phyloP scores from a whole-genome alignment of 495 filamentous ascomycete genomes.

The Glarea lozoyensis region DNA sequence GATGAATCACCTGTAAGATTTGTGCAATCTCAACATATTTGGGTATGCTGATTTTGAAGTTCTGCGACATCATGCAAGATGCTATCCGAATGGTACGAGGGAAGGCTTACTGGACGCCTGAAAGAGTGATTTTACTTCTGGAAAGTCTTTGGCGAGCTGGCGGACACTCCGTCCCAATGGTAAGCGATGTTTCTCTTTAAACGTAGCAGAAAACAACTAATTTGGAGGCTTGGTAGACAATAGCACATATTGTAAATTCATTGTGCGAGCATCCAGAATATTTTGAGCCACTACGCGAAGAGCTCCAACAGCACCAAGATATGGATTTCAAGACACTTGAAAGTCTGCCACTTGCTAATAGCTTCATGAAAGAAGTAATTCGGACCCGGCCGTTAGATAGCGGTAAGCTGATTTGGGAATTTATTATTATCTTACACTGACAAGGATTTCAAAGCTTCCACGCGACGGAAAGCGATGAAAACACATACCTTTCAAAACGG shows the following conservation, averaged over 20 bases:
- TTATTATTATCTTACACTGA: neutral
- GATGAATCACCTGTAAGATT: neutral
- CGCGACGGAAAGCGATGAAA: neutral
- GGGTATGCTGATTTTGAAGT: neutral
- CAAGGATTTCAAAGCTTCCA: neutral
- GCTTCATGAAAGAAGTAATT: neutral
- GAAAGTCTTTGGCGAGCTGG: conserved; percentile 1
- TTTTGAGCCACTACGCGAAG: neutral
- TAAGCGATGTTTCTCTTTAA: neutral
- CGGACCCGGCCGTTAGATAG: neutral
- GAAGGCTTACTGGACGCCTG: neutral
- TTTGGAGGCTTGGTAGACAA: neutral
- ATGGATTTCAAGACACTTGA: neutral
- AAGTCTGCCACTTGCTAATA: neutral
- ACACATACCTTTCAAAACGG: neutral
- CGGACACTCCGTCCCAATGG: neutral
- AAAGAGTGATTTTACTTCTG: neutral
- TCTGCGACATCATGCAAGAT: neutral
- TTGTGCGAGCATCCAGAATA: conserved; percentile 1
- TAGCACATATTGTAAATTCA: conserved; percentile 1
- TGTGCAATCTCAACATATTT: neutral
- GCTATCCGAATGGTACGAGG: neutral
- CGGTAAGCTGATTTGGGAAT: neutral
- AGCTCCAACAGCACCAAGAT: neutral
- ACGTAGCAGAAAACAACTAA: neutral